phyloP scores from a whole-genome alignment of 192 early-diverging fungal species.

The Podila minutissima region DNA sequence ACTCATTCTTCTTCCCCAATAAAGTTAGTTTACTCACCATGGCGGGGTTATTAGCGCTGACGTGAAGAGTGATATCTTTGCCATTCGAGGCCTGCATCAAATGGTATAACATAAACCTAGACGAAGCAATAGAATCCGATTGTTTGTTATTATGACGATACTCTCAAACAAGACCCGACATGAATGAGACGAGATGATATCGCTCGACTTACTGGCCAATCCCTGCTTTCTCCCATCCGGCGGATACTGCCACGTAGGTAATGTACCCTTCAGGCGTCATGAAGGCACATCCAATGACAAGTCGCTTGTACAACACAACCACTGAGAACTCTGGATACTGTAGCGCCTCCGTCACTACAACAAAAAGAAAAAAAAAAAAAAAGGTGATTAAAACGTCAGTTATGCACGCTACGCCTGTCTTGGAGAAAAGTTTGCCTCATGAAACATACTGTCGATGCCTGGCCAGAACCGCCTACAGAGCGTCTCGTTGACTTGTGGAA shows the following conservation, averaged over 20 bases:
- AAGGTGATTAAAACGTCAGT: slow-evolving; percentile 1
- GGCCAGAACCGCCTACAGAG: slow-evolving; percentile 87
- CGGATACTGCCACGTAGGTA: slow-evolving; percentile 84
- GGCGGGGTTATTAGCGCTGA: slow-evolving; percentile 90
- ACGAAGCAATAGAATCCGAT: slow-evolving; percentile 24
- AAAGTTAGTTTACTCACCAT: slow-evolving; percentile 64
- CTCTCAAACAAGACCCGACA: background rate
- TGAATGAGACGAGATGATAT: background rate
- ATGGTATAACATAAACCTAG: slow-evolving; percentile 83
- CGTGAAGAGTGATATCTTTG: slow-evolving; percentile 92
- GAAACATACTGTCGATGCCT: slow-evolving; percentile 78
- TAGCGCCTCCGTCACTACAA: slow-evolving; percentile 82
- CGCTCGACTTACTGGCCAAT: slow-evolving; percentile 72
- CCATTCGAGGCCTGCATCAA: slow-evolving; percentile 76
- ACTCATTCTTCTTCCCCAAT: no score
- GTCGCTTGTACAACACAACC: slow-evolving; percentile 80
- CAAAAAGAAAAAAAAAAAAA: background rate
- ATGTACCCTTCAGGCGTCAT: slow-evolving; percentile 93
- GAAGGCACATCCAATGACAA: slow-evolving; percentile 90
- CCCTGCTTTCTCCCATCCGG: slow-evolving; percentile 87
- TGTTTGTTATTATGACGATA: background rate
- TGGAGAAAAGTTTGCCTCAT: background rate
- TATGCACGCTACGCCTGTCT: no score
- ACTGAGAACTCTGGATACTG: slow-evolving; percentile 86
- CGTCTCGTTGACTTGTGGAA: slow-evolving; percentile 79